Evolutionary conservation across 768 basidiomycete species (phyloP).

Genomic region (Termitomyces sp.): DNA sequence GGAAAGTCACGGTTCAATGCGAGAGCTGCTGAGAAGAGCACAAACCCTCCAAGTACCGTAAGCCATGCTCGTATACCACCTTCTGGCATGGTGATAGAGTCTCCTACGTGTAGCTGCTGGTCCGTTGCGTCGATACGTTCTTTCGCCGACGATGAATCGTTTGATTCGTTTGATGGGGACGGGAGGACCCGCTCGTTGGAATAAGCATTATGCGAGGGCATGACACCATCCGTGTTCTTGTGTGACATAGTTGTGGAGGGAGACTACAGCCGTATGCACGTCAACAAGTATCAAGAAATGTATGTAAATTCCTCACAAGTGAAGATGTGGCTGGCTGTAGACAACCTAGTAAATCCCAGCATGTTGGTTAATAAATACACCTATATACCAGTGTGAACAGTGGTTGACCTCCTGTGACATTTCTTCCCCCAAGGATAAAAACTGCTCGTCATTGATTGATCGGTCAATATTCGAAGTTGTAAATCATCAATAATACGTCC

Average conservation of each 20-base stretch:
- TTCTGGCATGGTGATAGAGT: slow-evolving; percentile 31
- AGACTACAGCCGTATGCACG: slow-evolving; percentile 15
- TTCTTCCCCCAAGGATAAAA: not conserved
- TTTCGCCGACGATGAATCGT: slow-evolving; percentile 9
- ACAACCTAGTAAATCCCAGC: not conserved
- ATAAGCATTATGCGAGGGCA: not conserved
- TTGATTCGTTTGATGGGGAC: slow-evolving; percentile 6
- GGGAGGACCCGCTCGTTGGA: slow-evolving; percentile 9
- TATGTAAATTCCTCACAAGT: slow-evolving; percentile 13
- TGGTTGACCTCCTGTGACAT: not conserved
- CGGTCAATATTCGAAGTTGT: not conserved
- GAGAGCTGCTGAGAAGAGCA: slow-evolving; percentile 7
- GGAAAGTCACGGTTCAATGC: not conserved
- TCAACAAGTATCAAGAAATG: slow-evolving; percentile 17
- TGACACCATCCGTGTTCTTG: slow-evolving; percentile 6
- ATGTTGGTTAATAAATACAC: not conserved
- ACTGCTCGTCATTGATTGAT: slow-evolving; percentile 6
- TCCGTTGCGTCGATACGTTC: slow-evolving; percentile 8
- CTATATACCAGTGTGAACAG: not conserved
- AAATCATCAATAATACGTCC: not conserved
- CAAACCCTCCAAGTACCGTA: slow-evolving; percentile 43
- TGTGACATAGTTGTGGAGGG: slow-evolving; percentile 13
- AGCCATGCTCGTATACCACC: slow-evolving; percentile 42
- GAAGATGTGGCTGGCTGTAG: slow-evolving; percentile 11
- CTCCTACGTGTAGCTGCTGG: not conserved